Evolutionary conservation across 2,329 filamentous ascomycete species (phyloP).

Genomic region (Pochonia chlamydosporia): DNA sequence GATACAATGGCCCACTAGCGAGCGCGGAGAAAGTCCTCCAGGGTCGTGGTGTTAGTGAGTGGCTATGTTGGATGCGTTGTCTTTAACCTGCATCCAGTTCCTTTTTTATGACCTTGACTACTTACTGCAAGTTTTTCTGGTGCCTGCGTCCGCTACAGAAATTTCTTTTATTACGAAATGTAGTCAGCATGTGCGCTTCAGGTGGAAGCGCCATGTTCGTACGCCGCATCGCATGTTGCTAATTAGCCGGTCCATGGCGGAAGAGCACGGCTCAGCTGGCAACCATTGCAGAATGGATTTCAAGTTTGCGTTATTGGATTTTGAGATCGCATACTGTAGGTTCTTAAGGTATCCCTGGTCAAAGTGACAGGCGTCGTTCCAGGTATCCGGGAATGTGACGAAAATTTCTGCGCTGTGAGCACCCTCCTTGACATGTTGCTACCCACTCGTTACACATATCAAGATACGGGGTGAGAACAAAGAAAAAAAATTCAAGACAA

Average conservation of each 20-base stretch:
- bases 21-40: no score
- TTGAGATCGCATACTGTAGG: conserved; percentile 1
- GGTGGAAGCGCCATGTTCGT: neutral
- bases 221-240: neutral
- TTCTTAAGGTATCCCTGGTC: neutral
- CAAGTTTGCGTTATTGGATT: no score
- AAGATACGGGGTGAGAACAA: conserved; percentile 1
- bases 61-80: neutral
- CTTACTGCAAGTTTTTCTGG: neutral
- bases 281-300: neutral
- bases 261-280: neutral
- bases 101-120: neutral
- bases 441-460: no score
- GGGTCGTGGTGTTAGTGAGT: neutral
- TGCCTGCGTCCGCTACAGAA: conserved; percentile 3
- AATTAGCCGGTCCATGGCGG: neutral
- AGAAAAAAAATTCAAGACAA: neutral
- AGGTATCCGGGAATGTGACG: neutral
- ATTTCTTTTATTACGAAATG: neutral
- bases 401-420: neutral
- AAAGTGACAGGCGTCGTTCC: neutral
- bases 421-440: no score
- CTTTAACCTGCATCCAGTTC: neutral
- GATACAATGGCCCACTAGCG: no score
- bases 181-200: neutral